Conservation (phyloP, 169 alveolate genomes). For the Cryptosporidium parvum region DNA sequence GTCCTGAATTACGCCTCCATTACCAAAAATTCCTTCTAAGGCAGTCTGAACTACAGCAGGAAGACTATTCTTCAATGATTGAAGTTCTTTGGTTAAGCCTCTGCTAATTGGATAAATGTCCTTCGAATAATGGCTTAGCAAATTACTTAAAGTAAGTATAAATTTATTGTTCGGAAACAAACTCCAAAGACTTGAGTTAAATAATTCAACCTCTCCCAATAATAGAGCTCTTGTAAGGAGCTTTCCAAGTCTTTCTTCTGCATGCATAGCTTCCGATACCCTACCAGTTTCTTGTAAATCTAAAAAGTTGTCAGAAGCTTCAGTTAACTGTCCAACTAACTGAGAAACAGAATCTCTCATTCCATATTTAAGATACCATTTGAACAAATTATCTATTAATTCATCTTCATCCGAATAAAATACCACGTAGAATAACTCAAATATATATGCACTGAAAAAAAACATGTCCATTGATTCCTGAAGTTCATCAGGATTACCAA, state of each 20-base stretch:
- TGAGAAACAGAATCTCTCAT: constrained; percentile 42
- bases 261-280: constrained; percentile 4
- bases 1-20: constrained; percentile 52
- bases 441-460: constrained; percentile 58
- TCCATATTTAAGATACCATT: constrained; percentile 65
- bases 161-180: constrained; percentile 38
- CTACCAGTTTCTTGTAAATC: constrained; percentile 30
- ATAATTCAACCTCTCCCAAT: constrained; percentile 40
- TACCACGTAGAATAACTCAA: constrained; percentile 45
- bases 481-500: background rate
- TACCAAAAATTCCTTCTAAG: constrained; percentile 33
- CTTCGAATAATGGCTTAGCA: constrained; percentile 25
- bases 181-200: constrained; percentile 44
- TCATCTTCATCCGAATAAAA: constrained; percentile 42
- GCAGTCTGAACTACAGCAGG: constrained; percentile 44
- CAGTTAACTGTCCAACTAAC: constrained; percentile 32
- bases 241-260: constrained; percentile 25
- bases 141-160: constrained; percentile 7
- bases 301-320: constrained; percentile 40
- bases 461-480: constrained; percentile 55
- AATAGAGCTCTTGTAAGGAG: constrained; percentile 33
- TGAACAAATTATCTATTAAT: constrained; percentile 14
- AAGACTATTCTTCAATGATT: constrained; percentile 13
- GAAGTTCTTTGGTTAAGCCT: constrained; percentile 1
- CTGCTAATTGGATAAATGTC: constrained; percentile 17